Evolutionary conservation across 768 basidiomycete genomes (phyloP).

Genomic region (Mycena alexandri): DNA sequence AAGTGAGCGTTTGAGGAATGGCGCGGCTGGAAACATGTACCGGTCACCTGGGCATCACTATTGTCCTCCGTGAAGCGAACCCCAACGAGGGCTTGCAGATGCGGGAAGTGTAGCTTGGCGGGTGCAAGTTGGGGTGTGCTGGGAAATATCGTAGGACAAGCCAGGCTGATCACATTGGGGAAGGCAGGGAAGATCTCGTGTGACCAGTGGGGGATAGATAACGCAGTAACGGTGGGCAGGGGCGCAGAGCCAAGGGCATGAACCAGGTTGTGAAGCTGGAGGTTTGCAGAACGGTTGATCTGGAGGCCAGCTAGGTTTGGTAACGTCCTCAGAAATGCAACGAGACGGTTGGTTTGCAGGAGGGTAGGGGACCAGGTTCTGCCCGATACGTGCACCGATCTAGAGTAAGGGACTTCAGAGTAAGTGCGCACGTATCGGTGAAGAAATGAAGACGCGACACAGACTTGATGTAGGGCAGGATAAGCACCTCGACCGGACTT

Average conservation of each 20-base stretch:
- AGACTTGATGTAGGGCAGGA: slow-evolving; percentile 20
- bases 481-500: not conserved
- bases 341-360: not conserved
- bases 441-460: not conserved
- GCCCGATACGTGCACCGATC: slow-evolving; percentile 18
- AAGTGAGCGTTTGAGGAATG: not conserved
- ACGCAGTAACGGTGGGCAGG: not conserved
- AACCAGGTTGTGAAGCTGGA: not conserved
- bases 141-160: not conserved
- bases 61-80: not conserved
- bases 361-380: not conserved
- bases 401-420: not conserved
- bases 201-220: not conserved
- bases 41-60: not conserved
- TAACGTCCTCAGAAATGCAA: not conserved
- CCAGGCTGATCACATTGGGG: slow-evolving; percentile 16
- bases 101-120: not conserved
- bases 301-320: slow-evolving; percentile 14
- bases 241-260: not conserved
- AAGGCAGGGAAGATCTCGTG: not conserved
- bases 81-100: slow-evolving; percentile 7
- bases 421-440: not conserved
- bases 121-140: not conserved
- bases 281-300: not conserved
- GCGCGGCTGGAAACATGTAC: not conserved